Evolutionary conservation across 2,329 filamentous ascomycete genomes (phyloP).

Genomic region (Magnaporthiopsis rhizophila): DNA sequence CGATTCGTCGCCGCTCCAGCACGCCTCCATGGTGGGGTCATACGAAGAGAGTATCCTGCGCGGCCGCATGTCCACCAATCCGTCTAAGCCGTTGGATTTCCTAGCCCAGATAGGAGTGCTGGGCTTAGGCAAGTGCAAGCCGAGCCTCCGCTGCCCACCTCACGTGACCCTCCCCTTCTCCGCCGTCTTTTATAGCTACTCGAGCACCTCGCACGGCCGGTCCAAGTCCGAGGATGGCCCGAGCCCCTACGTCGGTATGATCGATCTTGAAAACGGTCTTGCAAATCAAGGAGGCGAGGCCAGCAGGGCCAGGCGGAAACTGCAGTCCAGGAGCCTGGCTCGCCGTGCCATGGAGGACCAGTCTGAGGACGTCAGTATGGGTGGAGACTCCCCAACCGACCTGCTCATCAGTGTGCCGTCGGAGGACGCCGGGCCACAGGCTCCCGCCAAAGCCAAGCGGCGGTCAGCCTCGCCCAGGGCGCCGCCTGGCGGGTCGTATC

Average conservation of each 20-base stretch:
- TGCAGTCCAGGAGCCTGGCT: slow-evolving; percentile 30
- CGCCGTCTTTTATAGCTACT: slow-evolving; percentile 93
- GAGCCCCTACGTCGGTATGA: slow-evolving; percentile 89
- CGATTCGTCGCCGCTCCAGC: slow-evolving; percentile 70
- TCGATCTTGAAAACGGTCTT: slow-evolving; percentile 81
- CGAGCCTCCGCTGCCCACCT: slow-evolving; percentile 74
- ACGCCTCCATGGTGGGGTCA: slow-evolving; percentile 93
- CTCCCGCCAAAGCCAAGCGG: slow-evolving; percentile 3
- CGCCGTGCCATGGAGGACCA: background rate
- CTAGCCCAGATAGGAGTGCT: slow-evolving; percentile 91
- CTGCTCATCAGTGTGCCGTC: background rate
- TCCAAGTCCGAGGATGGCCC: slow-evolving; percentile 67
- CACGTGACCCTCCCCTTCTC: slow-evolving; percentile 89
- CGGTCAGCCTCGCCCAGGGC: slow-evolving; percentile 44
- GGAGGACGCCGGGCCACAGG: background rate
- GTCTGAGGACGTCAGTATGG: slow-evolving; percentile 12
- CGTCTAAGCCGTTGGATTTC: slow-evolving; percentile 87
- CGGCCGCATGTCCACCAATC: slow-evolving; percentile 93
- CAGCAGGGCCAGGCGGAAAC: slow-evolving; percentile 36
- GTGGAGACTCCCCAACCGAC: background rate
- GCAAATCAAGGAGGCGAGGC: slow-evolving; percentile 40
- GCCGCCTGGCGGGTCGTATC: slow-evolving; percentile 81
- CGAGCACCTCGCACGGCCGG: slow-evolving; percentile 54
- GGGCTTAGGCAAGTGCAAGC: slow-evolving; percentile 80
- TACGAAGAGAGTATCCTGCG: slow-evolving; percentile 95